phyloP scores from a whole-genome alignment of 2,329 filamentous ascomycete species.

The Phaeoacremonium minimum region DNA sequence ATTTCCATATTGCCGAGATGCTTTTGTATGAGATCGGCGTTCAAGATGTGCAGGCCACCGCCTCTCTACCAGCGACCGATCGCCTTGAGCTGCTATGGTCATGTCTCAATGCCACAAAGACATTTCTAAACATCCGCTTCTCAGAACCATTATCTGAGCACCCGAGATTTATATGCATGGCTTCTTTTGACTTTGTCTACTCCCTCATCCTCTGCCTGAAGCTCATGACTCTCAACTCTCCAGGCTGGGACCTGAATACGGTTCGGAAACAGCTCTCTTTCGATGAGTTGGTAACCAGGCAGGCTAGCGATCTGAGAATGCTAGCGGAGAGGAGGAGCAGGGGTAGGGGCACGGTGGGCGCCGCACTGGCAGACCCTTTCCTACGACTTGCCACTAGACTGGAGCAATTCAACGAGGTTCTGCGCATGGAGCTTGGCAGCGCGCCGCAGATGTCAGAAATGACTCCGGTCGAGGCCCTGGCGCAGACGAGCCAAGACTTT shows the following conservation, averaged over 20 bases:
- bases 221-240: conserved; percentile 37
- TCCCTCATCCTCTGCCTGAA: conserved; percentile 40
- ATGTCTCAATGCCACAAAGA: conserved; percentile 33
- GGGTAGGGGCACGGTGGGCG: not conserved
- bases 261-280: conserved; percentile 30
- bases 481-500: conserved; percentile 18
- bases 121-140: conserved; percentile 30
- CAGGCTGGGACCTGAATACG: conserved; percentile 38
- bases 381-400: conserved; percentile 12
- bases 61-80: conserved; percentile 27
- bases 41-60: conserved; percentile 27
- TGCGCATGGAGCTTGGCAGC: conserved; percentile 8
- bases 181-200: conserved; percentile 42
- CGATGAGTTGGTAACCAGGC: conserved; percentile 20
- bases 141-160: conserved; percentile 13
- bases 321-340: conserved; percentile 17
- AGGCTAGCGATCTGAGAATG: conserved; percentile 22
- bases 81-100: conserved; percentile 41
- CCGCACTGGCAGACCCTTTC: conserved; percentile 10
- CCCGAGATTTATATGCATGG: conserved; percentile 37
- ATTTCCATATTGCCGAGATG: conserved; percentile 38
- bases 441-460: conserved; percentile 8
- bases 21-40: conserved; percentile 43
- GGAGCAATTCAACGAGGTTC: conserved; percentile 9
- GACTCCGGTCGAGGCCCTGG: conserved; percentile 15